Evolutionary conservation across 2,329 filamentous ascomycete species (phyloP), one percentile per base, ranked within the genome.

Genomic region (Sodiomyces alkalinus): DNA sequence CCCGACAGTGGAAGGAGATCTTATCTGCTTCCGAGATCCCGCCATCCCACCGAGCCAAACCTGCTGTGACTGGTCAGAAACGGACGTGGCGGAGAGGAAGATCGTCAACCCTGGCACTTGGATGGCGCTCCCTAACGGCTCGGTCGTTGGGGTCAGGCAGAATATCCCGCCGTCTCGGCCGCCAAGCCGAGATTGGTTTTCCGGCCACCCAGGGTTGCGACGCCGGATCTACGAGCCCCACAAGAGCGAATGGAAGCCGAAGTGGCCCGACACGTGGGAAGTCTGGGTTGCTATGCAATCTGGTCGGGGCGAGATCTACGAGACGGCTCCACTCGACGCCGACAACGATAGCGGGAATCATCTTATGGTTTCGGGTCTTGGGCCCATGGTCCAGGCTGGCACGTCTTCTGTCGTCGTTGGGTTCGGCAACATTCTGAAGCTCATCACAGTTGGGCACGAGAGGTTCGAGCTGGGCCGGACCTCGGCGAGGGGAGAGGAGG

Each of bases 351-450:
- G 53, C 22, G 52, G 56, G 4, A 58, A 63, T 3, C 61, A 71
- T 32, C 56, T 86, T 4, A 68, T 81, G 26, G 70, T 82, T 14
- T 67, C 67, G 3, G 62, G 62, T 25, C 55, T 78, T 2, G 80
- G 80, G 0, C 79, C 79, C 1, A 67, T 78, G 32, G 58, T 61
- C 2, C 57, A 58, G 29, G 53, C 82, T 2, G 79, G 79, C 9
- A 62, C 66, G 26, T 60, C 64, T 25, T 77, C 74, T 28, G 61
- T 81, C 3, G 80, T 71, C 0, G 64, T 86, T 17, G 76, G 67
- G 0, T 71, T 85, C 33, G 80, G 79, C 9, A 80, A 83, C 39
- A 60, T 70, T 2, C 61, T 85, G 41, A 85, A 83, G 50, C 55
- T 85, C 28, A 63, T 85, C 31, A 70, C 68, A 2, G 56, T 77